A percentile compares a stretch with the other conserved stretches of the same genome.
Evolutionary conservation across 306 rosid species (phyloP).

Genomic region (Morella rubra): DNA sequence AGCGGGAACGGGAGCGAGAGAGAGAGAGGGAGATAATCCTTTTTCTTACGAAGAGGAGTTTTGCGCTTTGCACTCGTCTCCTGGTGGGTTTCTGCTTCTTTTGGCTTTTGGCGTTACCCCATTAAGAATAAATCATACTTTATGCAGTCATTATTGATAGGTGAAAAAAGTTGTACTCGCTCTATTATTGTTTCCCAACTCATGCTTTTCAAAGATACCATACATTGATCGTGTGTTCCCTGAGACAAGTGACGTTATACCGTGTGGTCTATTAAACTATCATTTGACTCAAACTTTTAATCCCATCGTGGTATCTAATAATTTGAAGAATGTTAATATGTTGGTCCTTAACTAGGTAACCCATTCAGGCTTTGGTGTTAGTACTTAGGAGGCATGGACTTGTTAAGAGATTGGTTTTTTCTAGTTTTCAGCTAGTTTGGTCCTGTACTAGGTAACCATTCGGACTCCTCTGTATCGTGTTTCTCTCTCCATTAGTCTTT

Average conservation of each 20-base stretch:
- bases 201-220: no score
- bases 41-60: slow-evolving; percentile 24
- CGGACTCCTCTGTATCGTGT: not conserved
- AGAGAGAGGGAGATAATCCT: slow-evolving; percentile 22
- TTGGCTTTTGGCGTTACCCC: not conserved
- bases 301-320: no score
- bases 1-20: slow-evolving; percentile 12
- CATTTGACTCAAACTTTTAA: no score
- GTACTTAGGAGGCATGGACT: slow-evolving; percentile 21
- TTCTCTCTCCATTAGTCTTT: slow-evolving; percentile 10
- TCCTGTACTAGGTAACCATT: slow-evolving; percentile 18
- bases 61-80: slow-evolving; percentile 35
- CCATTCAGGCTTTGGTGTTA: slow-evolving; percentile 34
- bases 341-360: no score
- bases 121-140: no score
- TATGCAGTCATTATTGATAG: no score
- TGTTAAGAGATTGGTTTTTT: slow-evolving; percentile 24
- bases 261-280: no score
- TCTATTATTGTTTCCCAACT: not conserved
- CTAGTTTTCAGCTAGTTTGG: slow-evolving; percentile 34
- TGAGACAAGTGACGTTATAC: not conserved
- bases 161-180: not conserved
- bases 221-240: not conserved
- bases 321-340: no score
- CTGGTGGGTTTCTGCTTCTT: slow-evolving; percentile 20